Conservation (phyloP, 2,329 filamentous ascomycete genomes). For the Canariomyces notabilis region DNA sequence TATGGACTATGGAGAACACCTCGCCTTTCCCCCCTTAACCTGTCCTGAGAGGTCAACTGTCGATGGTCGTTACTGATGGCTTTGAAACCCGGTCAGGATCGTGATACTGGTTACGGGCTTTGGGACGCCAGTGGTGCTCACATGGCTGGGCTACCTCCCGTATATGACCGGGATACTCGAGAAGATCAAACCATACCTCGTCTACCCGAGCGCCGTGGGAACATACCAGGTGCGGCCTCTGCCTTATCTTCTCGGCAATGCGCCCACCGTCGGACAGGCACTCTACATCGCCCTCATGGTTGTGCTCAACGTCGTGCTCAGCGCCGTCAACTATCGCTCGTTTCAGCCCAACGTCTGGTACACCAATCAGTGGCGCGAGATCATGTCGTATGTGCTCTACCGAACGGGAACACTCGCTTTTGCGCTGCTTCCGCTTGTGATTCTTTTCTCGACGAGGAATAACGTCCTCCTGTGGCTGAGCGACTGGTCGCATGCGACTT, state of each 20-base stretch:
- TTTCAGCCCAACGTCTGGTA: constrained; percentile 30
- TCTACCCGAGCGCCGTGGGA: constrained; percentile 30
- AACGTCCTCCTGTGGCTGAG: constrained; percentile 6
- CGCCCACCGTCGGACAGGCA: constrained; percentile 39
- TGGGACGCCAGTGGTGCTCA: constrained; percentile 26
- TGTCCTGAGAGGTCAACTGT: neutral
- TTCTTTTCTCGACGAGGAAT: constrained; percentile 12
- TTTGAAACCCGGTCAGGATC: constrained; percentile 17
- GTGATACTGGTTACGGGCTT: constrained; percentile 26
- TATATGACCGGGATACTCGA: constrained; percentile 21
- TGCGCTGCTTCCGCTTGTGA: constrained; percentile 29
- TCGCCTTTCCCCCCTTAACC: neutral
- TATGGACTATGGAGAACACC: constrained; percentile 9
- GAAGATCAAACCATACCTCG: constrained; percentile 30
- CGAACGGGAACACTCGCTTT: constrained; percentile 39
- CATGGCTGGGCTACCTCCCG: constrained; percentile 26
- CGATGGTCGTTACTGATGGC: too few relatives aligned
- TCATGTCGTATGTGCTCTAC: constrained; percentile 34
- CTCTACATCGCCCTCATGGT: constrained; percentile 40
- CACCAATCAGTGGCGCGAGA: constrained; percentile 21
- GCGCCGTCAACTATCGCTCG: constrained; percentile 27
- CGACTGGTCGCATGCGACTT: constrained; percentile 39
- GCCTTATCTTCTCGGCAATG: constrained; percentile 32
- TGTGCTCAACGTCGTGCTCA: constrained; percentile 34
- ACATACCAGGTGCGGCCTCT: constrained; percentile 31